These are phyloP conservation scores for Magnusiomyces suaveolens DNA, from an alignment of 1,139 yeast genomes.

Conservation along the genomic window DNA sequence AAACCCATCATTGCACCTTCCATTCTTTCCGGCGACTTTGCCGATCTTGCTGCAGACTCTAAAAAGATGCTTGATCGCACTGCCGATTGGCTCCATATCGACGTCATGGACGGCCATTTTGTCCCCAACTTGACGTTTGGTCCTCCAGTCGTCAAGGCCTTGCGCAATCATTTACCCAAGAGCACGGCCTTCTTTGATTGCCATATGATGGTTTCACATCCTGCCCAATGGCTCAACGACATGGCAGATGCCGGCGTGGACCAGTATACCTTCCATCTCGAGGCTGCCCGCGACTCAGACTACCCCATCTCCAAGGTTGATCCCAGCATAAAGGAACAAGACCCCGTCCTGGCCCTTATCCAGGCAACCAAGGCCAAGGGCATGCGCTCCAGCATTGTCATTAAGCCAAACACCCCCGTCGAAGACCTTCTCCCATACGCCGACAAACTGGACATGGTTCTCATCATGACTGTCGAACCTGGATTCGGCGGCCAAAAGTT, in stretches of 20 bases:
- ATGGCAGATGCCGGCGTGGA: constrained; percentile 94
- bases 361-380: constrained; percentile 66
- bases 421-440: constrained; percentile 72
- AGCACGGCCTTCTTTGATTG: constrained; percentile 81
- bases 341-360: constrained; percentile 59
- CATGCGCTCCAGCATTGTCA: constrained; percentile 91
- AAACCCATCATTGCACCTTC: constrained; percentile 88
- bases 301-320: constrained; percentile 3
- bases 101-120: constrained; percentile 97
- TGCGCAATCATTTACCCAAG: constrained; percentile 69
- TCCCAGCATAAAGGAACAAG: constrained; percentile 29
- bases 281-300: constrained; percentile 47
- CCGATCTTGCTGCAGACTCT: constrained; percentile 81
- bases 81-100: constrained; percentile 96
- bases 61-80: constrained; percentile 61
- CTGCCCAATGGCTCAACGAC: constrained; percentile 90
- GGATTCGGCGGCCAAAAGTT: constrained; percentile 98
- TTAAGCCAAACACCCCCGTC: constrained; percentile 89
- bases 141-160: constrained; percentile 73
- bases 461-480: constrained; percentile 97
- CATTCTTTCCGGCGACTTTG: constrained; percentile 82
- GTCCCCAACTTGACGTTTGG: constrained; percentile 95
- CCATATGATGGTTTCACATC: constrained; percentile 97
- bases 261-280: constrained; percentile 92
- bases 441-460: constrained; percentile 77